Percentiles rank a stretch among this genome's conserved stretches.
Evolutionary conservation across 306 rosid genomes (phyloP).

Genomic region (Fragaria ananassa): DNA sequence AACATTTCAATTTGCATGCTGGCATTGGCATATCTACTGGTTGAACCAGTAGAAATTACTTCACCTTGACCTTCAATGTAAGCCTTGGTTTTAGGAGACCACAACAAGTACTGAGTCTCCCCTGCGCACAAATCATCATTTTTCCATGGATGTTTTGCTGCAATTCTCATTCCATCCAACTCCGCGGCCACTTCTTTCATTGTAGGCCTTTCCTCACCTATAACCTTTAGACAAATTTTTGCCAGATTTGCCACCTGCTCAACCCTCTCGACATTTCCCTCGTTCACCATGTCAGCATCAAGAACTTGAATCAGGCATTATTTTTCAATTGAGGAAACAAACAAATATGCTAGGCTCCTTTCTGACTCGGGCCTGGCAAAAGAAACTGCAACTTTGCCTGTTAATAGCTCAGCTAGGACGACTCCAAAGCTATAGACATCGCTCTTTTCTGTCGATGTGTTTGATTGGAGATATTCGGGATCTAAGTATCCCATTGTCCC

Average conservation of each 20-base stretch:
- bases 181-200: constrained; percentile 20
- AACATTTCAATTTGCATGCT: background rate
- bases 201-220: constrained; percentile 21
- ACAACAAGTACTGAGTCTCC: constrained; percentile 1
- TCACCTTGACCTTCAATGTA: background rate
- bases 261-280: background rate
- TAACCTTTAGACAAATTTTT: background rate
- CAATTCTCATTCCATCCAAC: background rate
- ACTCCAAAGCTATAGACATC: constrained; percentile 28
- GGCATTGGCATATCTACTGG: background rate
- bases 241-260: constrained; percentile 1
- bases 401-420: constrained; percentile 11
- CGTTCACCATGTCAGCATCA: no score
- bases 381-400: no score
- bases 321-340: background rate
- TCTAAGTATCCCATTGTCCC: constrained; percentile 14
- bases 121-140: background rate
- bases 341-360: background rate
- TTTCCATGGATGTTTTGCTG: constrained; percentile 2
- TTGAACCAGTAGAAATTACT: background rate
- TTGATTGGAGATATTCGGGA: constrained; percentile 6
- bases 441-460: constrained; percentile 4
- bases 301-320: no score
- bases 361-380: background rate
- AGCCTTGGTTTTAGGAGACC: background rate